These are phyloP conservation scores for Ramaria rubella DNA, from an alignment of 768 basidiomycete species.

Conservation along the genomic window DNA sequence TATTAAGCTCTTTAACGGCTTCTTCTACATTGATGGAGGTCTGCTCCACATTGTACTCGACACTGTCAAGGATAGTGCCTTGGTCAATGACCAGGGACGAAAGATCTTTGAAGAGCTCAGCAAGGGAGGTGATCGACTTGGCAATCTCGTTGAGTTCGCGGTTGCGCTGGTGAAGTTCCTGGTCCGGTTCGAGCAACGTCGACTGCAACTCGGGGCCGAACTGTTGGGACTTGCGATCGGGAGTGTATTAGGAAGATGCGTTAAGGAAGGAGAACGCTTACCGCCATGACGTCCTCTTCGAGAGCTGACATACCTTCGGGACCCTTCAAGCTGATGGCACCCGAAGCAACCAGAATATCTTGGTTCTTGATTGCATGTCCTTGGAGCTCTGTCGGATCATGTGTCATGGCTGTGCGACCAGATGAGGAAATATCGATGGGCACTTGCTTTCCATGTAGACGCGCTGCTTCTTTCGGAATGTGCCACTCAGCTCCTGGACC, in stretches of 20 bases:
- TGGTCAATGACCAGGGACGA: slow-evolving; percentile 94
- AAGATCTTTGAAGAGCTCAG: slow-evolving; percentile 95
- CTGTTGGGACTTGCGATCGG: slow-evolving; percentile 17
- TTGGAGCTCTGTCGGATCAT: slow-evolving; percentile 61
- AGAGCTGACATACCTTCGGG: slow-evolving; percentile 77
- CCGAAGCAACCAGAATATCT: slow-evolving; percentile 87
- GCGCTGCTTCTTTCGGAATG: slow-evolving; percentile 95
- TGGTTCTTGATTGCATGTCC: slow-evolving; percentile 98
- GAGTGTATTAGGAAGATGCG: slow-evolving; percentile 8
- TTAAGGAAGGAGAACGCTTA: slow-evolving; percentile 30
- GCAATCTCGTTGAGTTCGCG: slow-evolving; percentile 86
- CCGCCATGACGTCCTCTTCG: slow-evolving; percentile 87
- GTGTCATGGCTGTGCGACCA: slow-evolving; percentile 8
- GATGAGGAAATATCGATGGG: slow-evolving; percentile 2
- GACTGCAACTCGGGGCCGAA: slow-evolving; percentile 29
- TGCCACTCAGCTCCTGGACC: slow-evolving; percentile 85
- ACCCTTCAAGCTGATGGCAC: slow-evolving; percentile 73
- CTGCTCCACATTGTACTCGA: slow-evolving; percentile 97
- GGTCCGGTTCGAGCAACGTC: slow-evolving; percentile 29
- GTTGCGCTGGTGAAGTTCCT: slow-evolving; percentile 42
- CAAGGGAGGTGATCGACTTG: slow-evolving; percentile 82
- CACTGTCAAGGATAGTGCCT: slow-evolving; percentile 90
- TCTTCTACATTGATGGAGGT: slow-evolving; percentile 76
- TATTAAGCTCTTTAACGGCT: slow-evolving; percentile 76
- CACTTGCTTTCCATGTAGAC: slow-evolving; percentile 96